Base-by-base conservation (phyloP, 1,139 yeast species). In the Suzukiozyma palmioleophila region DNA sequence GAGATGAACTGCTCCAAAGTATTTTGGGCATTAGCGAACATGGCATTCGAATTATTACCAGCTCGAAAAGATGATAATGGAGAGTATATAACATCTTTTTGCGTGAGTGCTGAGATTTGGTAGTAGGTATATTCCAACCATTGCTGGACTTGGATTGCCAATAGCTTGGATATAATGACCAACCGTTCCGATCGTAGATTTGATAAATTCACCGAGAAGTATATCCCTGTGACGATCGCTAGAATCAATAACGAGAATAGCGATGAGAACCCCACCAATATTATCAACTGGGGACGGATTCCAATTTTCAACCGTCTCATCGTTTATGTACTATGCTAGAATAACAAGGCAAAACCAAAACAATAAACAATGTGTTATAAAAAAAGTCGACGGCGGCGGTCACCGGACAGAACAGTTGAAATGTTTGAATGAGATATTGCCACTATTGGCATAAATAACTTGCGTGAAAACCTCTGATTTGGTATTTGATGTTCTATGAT, bases 161-260 rank as follows among this genome's bases (percentile, higher is more conserved):
- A 88, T 41, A 89, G 66, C 55, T 84, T 85, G 8, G 96, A 84
- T 12, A 88, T 84, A 36, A 86, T 87, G 52, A 77, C 78, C 30
- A 89, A 64, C 42, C 89, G 72, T 47, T 86, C 92, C 2, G 82
- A 78, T 47, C 94, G 70, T 37, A 85, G 62, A 39, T 73, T 62
- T 37, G 79, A 75, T 43, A 83, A 77, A 49, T 79, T 84, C 22
- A 68, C 59, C 13, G 88, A 78, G 54, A 85, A 87, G 60, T 85
- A 87, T 8, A 85, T 77, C 36, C 95, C 95, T 1, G 95, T 80
- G 8, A 84, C 87, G 22, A 86, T 66, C 10, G 95, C 92, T 37
- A 90, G 64, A 5, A 87, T 77, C 26, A 85, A 66, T 39, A 90
- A 69, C 2, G 97, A 88, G 39, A 86, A 66, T 32, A 86, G 69